phyloP scores from a whole-genome alignment of 768 basidiomycete species.

The Baorangia bicolor region DNA sequence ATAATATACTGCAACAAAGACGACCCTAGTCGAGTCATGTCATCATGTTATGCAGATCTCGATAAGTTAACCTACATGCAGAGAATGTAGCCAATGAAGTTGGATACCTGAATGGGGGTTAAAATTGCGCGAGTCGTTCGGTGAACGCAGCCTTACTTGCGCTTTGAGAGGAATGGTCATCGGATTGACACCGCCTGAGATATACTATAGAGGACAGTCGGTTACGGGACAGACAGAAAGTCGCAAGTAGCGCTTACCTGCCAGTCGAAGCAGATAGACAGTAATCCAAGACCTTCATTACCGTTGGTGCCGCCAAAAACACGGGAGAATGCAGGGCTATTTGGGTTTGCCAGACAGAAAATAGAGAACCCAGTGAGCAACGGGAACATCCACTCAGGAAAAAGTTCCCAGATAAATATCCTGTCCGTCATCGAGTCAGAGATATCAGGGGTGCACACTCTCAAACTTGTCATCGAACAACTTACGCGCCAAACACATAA shows the following conservation, averaged over 20 bases:
- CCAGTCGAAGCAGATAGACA: constrained; percentile 63
- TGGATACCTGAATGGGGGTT: constrained; percentile 34
- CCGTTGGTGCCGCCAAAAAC: constrained; percentile 65
- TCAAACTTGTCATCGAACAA: constrained; percentile 6
- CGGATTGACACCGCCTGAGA: constrained; percentile 40
- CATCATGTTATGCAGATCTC: not conserved
- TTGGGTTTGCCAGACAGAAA: constrained; percentile 55
- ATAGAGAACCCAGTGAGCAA: constrained; percentile 62
- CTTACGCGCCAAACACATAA: constrained; percentile 29
- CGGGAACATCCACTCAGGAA: constrained; percentile 46
- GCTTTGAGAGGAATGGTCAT: constrained; percentile 56
- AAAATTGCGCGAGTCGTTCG: not conserved
- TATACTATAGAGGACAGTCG: constrained; percentile 18
- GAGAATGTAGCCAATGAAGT: constrained; percentile 49
- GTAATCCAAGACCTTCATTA: constrained; percentile 66
- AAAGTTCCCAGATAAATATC: constrained; percentile 32
- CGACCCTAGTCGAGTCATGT: constrained; percentile 29
- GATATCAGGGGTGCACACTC: not conserved
- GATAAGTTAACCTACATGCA: constrained; percentile 45
- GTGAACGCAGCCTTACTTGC: constrained; percentile 31
- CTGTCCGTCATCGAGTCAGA: constrained; percentile 22
- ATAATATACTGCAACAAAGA: constrained; percentile 40
- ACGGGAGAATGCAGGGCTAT: constrained; percentile 31
- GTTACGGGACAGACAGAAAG: not conserved
- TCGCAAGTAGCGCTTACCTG: constrained; percentile 30